Evolutionary conservation across 805 yeast species (phyloP), one percentile per base, ranked within the genome.

Genomic region (Clavispora fructus): DNA sequence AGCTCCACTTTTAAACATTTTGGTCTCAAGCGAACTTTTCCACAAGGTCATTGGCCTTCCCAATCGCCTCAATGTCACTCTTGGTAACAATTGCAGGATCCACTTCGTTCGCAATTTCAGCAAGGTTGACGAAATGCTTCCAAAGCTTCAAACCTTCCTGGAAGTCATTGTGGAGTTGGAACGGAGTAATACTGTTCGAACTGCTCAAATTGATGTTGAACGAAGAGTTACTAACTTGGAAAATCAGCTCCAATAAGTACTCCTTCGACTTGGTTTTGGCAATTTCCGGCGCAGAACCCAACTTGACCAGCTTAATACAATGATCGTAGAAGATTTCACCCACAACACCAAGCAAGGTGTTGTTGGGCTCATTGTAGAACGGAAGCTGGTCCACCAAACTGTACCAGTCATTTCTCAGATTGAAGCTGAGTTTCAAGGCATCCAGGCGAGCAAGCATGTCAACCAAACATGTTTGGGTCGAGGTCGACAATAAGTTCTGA

Each of bases 311-410:
- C 45, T 62, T 67, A 28, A 62, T 56, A 28, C 72, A 64, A 41
- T 57, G 67, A 46, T 77, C 81, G 38, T 80, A 72, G 53, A 75
- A 79, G 16, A 77, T 66, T 55, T 80, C 81, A 6, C 77, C 67
- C 4, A 83, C 69, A 10, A 85, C 73, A 7, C 87, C 92, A 56
- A 82, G 61, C 12, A 85, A 67, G 1, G 88, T 80, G 57, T 75
- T 83, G 48, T 87, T 83, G 29, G 79, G 62, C 37, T 70, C 68
- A 26, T 60, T 61, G 47, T 71, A 75, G 57, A 86, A 87, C 10
- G 96, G 96, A 42, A 85, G 56, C 48, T 77, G 72, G 11, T 65
- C 56, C 2, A 79, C 77, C 39, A 89, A 63, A 7, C 66, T 50
- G 41, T 72, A 66, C 96, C 96, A 89, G 2, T 77, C 75, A 14